Evolutionary conservation across 495 filamentous ascomycete genomes (phyloP).

Genomic region (Neurospora pannonica): DNA sequence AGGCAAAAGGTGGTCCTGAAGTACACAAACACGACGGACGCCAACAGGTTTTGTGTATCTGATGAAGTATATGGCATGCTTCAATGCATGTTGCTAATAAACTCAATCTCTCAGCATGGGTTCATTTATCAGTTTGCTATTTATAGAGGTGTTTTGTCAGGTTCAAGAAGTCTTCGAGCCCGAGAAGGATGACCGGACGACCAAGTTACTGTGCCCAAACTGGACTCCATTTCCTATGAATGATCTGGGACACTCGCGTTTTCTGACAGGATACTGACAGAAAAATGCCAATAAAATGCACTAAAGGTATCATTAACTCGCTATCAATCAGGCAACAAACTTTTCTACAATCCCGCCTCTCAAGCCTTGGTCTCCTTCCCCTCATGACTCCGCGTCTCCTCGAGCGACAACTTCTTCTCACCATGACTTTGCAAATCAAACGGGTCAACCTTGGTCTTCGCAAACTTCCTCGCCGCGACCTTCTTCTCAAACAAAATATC

Average conservation of each 20-base stretch:
- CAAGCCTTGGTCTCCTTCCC: background rate
- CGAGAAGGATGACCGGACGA: background rate
- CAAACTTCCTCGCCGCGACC: conserved; percentile 33
- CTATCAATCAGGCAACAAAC: background rate
- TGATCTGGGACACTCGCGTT: background rate
- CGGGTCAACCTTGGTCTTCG: conserved; percentile 14
- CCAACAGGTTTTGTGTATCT: background rate
- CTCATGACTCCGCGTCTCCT: background rate
- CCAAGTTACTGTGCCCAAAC: background rate
- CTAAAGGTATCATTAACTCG: background rate
- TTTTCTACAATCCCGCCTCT: background rate
- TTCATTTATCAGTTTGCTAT: background rate
- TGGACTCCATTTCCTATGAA: background rate
- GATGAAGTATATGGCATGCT: background rate
- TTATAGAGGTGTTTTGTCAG: no score
- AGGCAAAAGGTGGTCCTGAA: background rate
- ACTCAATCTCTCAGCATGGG: no score
- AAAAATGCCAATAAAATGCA: background rate
- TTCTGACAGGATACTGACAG: background rate
- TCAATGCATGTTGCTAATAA: rapidly evolving
- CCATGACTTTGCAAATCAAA: conserved; percentile 11
- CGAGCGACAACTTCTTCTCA: background rate
- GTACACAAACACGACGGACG: background rate
- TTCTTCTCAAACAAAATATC: conserved; percentile 40
- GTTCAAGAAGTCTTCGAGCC: background rate